phyloP scores from a whole-genome alignment of 164 flowering plant species.

The Piper longum region DNA sequence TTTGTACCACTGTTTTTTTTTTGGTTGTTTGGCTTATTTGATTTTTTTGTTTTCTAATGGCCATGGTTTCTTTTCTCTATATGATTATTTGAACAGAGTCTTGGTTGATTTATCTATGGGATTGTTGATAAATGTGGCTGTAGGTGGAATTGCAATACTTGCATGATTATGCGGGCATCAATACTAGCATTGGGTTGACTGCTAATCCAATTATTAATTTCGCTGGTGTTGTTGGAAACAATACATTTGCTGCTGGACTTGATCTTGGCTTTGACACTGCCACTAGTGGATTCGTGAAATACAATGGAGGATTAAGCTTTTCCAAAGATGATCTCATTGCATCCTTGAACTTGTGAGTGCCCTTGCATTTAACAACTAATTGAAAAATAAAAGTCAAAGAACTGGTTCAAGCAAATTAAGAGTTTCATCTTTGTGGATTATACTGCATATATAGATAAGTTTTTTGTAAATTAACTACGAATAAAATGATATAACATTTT shows the following conservation, averaged over 20 bases:
- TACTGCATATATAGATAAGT: background rate
- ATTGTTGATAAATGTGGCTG: background rate
- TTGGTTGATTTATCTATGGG: background rate
- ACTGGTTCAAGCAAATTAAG: too few relatives aligned
- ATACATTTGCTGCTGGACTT: constrained; percentile 33
- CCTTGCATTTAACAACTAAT: background rate
- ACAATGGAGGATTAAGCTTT: constrained; percentile 47
- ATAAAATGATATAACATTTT: too few relatives aligned
- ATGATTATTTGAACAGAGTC: background rate
- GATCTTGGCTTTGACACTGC: constrained; percentile 63
- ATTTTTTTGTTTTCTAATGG: background rate
- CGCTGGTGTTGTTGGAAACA: constrained; percentile 53
- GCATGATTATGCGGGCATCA: constrained; percentile 65
- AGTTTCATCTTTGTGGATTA: too few relatives aligned
- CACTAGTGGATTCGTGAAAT: constrained; percentile 42
- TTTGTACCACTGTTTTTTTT: too few relatives aligned
- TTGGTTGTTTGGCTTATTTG: too few relatives aligned
- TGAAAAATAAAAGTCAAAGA: too few relatives aligned
- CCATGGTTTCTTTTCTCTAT: background rate
- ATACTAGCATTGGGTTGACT: constrained; percentile 60
- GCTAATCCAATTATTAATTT: constrained; percentile 62
- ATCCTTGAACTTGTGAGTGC: constrained; percentile 49
- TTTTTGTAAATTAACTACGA: too few relatives aligned
- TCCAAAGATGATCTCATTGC: constrained; percentile 49
- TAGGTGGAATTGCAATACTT: constrained; percentile 61